A percentile compares a stretch with the other conserved stretches of the same genome.
Conservation (phyloP, 495 filamentous ascomycete genomes). For the Aspergillus homomorphus region DNA sequence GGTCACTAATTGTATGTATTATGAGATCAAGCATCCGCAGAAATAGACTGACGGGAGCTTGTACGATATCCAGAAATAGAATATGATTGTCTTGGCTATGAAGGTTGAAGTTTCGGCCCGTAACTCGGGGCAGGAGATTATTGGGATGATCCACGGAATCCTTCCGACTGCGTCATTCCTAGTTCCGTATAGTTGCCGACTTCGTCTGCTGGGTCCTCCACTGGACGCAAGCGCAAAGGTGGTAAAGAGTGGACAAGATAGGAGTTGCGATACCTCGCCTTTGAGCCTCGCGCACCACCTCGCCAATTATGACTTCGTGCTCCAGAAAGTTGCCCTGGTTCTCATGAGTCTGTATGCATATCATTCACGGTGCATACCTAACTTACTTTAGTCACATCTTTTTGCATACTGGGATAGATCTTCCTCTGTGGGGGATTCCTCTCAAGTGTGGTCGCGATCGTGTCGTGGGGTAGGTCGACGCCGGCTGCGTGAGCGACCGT, state of each 20-base stretch:
- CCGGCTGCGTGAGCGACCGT: constrained; percentile 18
- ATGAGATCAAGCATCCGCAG: background rate
- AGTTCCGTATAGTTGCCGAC: background rate
- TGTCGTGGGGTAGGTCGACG: constrained; percentile 15
- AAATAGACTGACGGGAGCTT: no score
- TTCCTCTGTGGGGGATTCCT: constrained; percentile 30
- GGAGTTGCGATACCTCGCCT: background rate
- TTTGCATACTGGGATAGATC: constrained; percentile 45
- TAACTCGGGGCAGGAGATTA: background rate
- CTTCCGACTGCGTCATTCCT: background rate
- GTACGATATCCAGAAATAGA: background rate
- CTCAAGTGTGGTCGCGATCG: constrained; percentile 22
- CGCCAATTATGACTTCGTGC: constrained; percentile 51
- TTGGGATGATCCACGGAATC: background rate
- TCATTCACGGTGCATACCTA: background rate
- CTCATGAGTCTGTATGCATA: background rate
- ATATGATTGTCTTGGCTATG: background rate
- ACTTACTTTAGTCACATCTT: constrained; percentile 39
- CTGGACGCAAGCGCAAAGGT: constrained; percentile 4
- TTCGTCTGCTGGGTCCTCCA: background rate
- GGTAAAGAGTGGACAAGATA: constrained; percentile 6
- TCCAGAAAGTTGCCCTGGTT: constrained; percentile 49
- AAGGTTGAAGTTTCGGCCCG: background rate
- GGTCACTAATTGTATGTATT: constrained; percentile 7
- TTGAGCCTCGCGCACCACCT: constrained; percentile 45